phyloP scores from a whole-genome alignment of 805 yeast species.

The Metschnikowia anglica region DNA sequence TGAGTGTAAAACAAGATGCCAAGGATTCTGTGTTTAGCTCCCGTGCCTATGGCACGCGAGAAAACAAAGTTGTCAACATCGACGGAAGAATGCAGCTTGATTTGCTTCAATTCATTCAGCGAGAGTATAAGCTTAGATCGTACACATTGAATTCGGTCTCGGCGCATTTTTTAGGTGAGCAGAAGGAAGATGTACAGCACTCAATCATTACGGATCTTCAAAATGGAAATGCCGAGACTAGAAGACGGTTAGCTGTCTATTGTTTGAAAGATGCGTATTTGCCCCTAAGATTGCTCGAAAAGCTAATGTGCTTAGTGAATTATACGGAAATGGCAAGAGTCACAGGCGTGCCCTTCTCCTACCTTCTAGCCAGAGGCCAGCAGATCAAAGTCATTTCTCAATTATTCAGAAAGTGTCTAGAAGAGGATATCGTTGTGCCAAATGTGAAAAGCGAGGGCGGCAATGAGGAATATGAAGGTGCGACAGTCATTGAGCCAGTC shows the following conservation, averaged over 20 bases:
- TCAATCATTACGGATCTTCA: constrained; percentile 94
- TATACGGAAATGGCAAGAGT: constrained; percentile 99
- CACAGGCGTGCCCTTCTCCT: constrained; percentile 96
- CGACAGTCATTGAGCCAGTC: constrained; percentile 95
- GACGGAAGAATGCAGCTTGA: constrained; percentile 97
- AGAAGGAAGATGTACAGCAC: constrained; percentile 97
- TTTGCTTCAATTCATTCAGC: constrained; percentile 84
- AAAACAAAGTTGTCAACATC: constrained; percentile 84
- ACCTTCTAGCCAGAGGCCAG: constrained; percentile 86
- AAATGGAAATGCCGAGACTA: constrained; percentile 86
- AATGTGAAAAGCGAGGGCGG: constrained; percentile 80
- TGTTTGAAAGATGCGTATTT: constrained; percentile 95
- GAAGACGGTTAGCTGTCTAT: constrained; percentile 93
- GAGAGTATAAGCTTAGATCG: constrained; percentile 92
- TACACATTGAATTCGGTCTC: constrained; percentile 95
- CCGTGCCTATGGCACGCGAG: constrained; percentile 94
- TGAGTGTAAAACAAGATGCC: constrained; percentile 66
- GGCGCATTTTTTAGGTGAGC: constrained; percentile 90
- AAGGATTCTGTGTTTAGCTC: constrained; percentile 85
- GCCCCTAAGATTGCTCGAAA: constrained; percentile 84
- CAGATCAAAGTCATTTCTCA: constrained; percentile 97
- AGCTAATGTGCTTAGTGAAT: constrained; percentile 92
- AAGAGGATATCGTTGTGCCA: constrained; percentile 85
- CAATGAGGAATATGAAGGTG: constrained; percentile 96
- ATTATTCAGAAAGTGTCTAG: constrained; percentile 86